phyloP scores from a whole-genome alignment of 1,284 basidiomycete species.

The Irpex sp. region DNA sequence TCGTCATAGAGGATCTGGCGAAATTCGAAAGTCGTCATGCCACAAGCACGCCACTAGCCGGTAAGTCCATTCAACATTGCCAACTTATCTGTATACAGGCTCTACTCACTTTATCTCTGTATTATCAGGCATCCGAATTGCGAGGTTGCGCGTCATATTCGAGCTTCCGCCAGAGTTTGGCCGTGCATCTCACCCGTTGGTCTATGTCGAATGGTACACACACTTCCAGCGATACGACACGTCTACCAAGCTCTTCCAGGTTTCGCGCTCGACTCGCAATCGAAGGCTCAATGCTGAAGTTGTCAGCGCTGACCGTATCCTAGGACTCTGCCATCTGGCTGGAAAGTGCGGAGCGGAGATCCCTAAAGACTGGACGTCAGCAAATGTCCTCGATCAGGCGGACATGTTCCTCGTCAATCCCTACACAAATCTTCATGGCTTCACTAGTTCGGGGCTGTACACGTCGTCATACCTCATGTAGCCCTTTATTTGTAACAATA shows the following conservation, averaged over 20 bases:
- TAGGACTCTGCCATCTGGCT: slow-evolving; percentile 8
- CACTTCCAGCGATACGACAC: slow-evolving; percentile 1
- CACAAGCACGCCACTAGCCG: background rate
- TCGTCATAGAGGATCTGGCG: slow-evolving; percentile 2
- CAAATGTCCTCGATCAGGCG: slow-evolving; percentile 10
- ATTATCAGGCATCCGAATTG: background rate
- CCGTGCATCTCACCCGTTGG: background rate
- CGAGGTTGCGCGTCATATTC: slow-evolving; percentile 3
- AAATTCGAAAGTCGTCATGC: background rate
- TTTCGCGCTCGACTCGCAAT: slow-evolving; percentile 5
- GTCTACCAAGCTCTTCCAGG: background rate
- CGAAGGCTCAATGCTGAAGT: slow-evolving; percentile 9
- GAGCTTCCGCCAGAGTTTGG: slow-evolving; percentile 3
- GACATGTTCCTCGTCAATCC: slow-evolving; percentile 9
- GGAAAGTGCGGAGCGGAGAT: slow-evolving; percentile 6
- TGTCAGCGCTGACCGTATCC: slow-evolving; percentile 6
- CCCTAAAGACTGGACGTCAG: background rate
- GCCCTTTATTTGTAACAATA: too few relatives aligned
- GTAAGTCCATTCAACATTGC: background rate
- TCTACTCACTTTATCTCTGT: background rate
- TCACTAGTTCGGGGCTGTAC: background rate
- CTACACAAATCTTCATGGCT: background rate
- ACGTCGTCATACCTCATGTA: too few relatives aligned
- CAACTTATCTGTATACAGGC: background rate
- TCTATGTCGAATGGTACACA: slow-evolving; percentile 7